Percentiles rank a stretch among this genome's conserved stretches.
phyloP scores from a whole-genome alignment of 352 stramenopile species.

The Pythium myriotylum region DNA sequence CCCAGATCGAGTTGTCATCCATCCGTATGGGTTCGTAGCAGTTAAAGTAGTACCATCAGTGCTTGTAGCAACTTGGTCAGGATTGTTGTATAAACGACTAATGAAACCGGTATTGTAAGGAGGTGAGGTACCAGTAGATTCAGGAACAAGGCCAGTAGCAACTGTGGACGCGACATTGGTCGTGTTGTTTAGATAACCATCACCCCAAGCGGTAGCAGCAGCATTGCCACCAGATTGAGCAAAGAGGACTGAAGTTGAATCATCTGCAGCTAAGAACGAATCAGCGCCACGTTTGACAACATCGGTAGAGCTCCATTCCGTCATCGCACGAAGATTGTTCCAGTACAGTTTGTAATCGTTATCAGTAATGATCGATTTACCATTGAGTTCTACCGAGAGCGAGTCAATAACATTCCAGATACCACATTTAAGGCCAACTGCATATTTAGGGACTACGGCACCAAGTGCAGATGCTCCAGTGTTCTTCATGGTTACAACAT shows the following conservation, averaged over 20 bases:
- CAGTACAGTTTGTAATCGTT: conserved; percentile 30
- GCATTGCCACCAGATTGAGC: neutral
- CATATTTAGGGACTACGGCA: conserved; percentile 22
- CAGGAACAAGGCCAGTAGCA: conserved; percentile 2
- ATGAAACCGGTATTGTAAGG: conserved; percentile 14
- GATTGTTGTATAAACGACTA: conserved; percentile 11
- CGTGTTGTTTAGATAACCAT: conserved; percentile 25
- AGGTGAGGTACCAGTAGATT: neutral
- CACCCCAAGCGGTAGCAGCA: conserved; percentile 4
- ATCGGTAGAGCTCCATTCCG: conserved; percentile 24
- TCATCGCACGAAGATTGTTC: conserved; percentile 30
- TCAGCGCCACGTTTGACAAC: conserved; percentile 28
- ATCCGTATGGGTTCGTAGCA: conserved; percentile 1
- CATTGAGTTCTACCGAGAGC: conserved; percentile 25
- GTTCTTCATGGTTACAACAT: conserved; percentile 29
- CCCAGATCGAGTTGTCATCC: conserved; percentile 6
- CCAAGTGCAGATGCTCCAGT: conserved; percentile 11
- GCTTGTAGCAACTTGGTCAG: neutral
- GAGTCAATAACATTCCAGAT: conserved; percentile 35
- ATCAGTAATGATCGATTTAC: conserved; percentile 26
- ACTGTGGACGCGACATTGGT: conserved; percentile 2
- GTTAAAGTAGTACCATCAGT: conserved; percentile 4
- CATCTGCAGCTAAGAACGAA: conserved; percentile 23
- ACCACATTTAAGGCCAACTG: conserved; percentile 25
- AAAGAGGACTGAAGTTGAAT: conserved; percentile 18